Evolutionary conservation across 768 basidiomycete genomes (phyloP).

Genomic region (Mycena vulgaris): DNA sequence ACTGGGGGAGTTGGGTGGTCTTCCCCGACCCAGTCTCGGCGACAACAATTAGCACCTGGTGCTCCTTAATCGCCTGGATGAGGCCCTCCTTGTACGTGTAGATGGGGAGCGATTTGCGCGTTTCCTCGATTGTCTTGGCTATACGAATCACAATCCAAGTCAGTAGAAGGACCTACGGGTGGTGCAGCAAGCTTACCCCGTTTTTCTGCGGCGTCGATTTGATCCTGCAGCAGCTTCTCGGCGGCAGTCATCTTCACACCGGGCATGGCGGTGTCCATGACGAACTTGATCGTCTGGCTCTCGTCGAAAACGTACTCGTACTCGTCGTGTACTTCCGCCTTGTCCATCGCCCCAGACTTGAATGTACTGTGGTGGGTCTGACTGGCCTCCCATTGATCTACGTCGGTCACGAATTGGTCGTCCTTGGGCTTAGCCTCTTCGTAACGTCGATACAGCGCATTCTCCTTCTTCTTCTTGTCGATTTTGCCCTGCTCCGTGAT

Average conservation of each 20-base stretch:
- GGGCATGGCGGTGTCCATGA: slow-evolving; percentile 84
- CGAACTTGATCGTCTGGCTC: slow-evolving; percentile 95
- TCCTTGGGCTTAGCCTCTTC: slow-evolving; percentile 94
- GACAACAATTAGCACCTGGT: slow-evolving; percentile 97
- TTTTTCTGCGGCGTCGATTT: slow-evolving; percentile 93
- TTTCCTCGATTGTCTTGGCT: slow-evolving; percentile 94
- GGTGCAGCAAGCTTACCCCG: slow-evolving; percentile 69
- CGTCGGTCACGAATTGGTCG: slow-evolving; percentile 95
- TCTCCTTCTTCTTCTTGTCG: slow-evolving; percentile 95
- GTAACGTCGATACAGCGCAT: slow-evolving; percentile 93
- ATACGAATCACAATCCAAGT: slow-evolving; percentile 25
- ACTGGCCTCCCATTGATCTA: slow-evolving; percentile 97
- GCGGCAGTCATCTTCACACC: slow-evolving; percentile 85
- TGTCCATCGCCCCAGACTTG: slow-evolving; percentile 94
- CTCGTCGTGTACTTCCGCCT: slow-evolving; percentile 82
- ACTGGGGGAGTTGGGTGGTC: slow-evolving; percentile 98
- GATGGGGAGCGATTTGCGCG: slow-evolving; percentile 94
- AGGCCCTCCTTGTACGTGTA: slow-evolving; percentile 91
- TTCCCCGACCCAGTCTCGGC: slow-evolving; percentile 99
- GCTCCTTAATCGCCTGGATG: slow-evolving; percentile 88
- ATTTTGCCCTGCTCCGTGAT: slow-evolving; percentile 99
- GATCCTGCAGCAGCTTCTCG: slow-evolving; percentile 86
- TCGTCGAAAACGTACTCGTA: slow-evolving; percentile 99
- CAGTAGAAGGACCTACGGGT: background rate
- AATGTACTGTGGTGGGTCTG: slow-evolving; percentile 93